Evolutionary conservation across 2,329 filamentous ascomycete species (phyloP), one percentile per base, ranked within the genome.

Genomic region (Clarireedia paspali): DNA sequence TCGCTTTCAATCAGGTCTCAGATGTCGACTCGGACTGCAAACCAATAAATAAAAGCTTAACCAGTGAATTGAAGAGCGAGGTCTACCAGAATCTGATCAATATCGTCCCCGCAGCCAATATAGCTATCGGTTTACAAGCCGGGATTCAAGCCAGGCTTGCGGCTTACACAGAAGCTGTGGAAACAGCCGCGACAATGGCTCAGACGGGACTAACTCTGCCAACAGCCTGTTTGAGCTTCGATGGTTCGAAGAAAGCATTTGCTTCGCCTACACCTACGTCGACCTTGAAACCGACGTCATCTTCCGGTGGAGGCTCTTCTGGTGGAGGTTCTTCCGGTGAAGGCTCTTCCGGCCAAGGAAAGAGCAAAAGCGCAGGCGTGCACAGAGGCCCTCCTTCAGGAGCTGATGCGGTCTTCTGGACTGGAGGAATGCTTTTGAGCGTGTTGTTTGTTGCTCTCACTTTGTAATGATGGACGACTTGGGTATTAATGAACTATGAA

Each of bases 171-270:
- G 49, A 48, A 15, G 45, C 12, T 10, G 36, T 49, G 12, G 26
- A 20, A 2, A 48, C 30, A 23, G 50, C 52, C 3, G 15, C 17
- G n/a, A 57, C 50, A 7, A 14, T 53, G 12, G 40, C 14, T 7
- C 36, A 26, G 12, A 53, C 44, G 2, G 6, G 6, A 15, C 10
- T 48, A 10, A 1, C n/a, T 2, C 36, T 53, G 6, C 55, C 44
- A 9, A 57, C 55, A 3, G 42, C 34, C 1, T 53, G 55, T 47
- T 24, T 48, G 44, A 57, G 50, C 14, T 56, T 38, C 14, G 55
- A 53, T 53, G 26, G 12, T 3, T 30, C 4, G 17, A 36, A 36
- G 4, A 47, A 24, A 5, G 42, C 36, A 0, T 53, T 47, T 15
- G 55, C 46, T 48, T 39, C 42, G 20, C 36, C 55, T 5, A 48